Evolutionary conservation across 2,329 filamentous ascomycete species (phyloP).

Genomic region (Colletotrichum sp.): DNA sequence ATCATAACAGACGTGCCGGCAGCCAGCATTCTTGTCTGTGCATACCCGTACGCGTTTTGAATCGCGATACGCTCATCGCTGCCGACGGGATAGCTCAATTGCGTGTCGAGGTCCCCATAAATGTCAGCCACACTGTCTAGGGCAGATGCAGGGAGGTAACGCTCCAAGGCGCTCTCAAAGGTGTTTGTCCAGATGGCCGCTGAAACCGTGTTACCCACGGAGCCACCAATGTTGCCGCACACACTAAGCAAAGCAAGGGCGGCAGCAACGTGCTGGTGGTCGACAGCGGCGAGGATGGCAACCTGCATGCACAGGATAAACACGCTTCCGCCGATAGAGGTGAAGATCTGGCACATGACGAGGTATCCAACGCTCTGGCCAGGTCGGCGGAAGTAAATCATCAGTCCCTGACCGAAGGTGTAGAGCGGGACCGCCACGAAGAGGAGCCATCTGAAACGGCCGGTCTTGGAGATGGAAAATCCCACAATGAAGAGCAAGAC

Average conservation of each 20-base stretch:
- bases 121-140: slow-evolving; percentile 47
- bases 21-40: slow-evolving; percentile 49
- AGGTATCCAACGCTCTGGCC: slow-evolving; percentile 37
- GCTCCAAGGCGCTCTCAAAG: slow-evolving; percentile 46
- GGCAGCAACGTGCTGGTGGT: slow-evolving; percentile 58
- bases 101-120: slow-evolving; percentile 55
- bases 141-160: slow-evolving; percentile 49
- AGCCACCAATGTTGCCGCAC: slow-evolving; percentile 47
- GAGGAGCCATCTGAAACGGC: slow-evolving; percentile 54
- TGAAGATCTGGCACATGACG: slow-evolving; percentile 47
- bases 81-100: slow-evolving; percentile 52
- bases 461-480: slow-evolving; percentile 48
- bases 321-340: slow-evolving; percentile 37
- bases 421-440: slow-evolving; percentile 54
- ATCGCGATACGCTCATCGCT: slow-evolving; percentile 51
- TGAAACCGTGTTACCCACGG: slow-evolving; percentile 48
- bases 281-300: slow-evolving; percentile 60
- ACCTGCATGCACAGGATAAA: slow-evolving; percentile 55
- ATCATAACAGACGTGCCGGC: slow-evolving; percentile 33
- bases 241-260: slow-evolving; percentile 51
- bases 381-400: slow-evolving; percentile 46
- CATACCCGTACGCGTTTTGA: slow-evolving; percentile 59
- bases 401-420: slow-evolving; percentile 53
- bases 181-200: slow-evolving; percentile 49
- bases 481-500: slow-evolving; percentile 55